Percentiles rank a stretch among this genome's conserved stretches.
Conservation (phyloP, 2,329 filamentous ascomycete species). For the Aspergillus niger region DNA sequence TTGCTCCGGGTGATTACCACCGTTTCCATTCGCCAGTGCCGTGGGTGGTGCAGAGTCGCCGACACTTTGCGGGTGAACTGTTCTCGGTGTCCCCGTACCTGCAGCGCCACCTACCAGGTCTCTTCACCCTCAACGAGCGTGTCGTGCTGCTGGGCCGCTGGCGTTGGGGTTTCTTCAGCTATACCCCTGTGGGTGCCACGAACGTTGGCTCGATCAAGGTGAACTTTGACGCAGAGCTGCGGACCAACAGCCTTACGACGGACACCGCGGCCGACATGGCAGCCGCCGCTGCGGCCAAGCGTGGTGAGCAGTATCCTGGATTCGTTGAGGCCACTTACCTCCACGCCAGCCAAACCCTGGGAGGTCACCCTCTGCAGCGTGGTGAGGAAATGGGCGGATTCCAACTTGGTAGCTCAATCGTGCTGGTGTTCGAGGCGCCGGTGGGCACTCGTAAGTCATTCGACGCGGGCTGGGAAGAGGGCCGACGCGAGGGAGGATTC, state of each 20-base stretch:
- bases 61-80: constrained; percentile 96
- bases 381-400: constrained; percentile 99
- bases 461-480: constrained; percentile 62
- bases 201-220: constrained; percentile 96
- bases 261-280: constrained; percentile 89
- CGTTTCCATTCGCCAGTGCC: constrained; percentile 93
- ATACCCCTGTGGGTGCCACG: constrained; percentile 91
- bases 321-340: constrained; percentile 91
- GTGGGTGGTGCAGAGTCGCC: constrained; percentile 91
- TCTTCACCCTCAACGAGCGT: constrained; percentile 96
- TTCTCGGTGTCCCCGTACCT: constrained; percentile 95
- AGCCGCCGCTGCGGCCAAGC: constrained; percentile 72
- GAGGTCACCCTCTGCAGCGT: constrained; percentile 77
- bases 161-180: constrained; percentile 97
- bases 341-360: constrained; percentile 72
- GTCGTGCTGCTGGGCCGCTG: constrained; percentile 91
- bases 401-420: constrained; percentile 90
- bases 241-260: constrained; percentile 87
- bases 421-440: constrained; percentile 94
- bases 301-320: constrained; percentile 82
- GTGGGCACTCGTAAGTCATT: constrained; percentile 59
- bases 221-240: constrained; percentile 93
- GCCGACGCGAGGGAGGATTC: constrained; percentile 68
- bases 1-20: constrained; percentile 97
- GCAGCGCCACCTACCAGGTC: constrained; percentile 84